Conservation (phyloP, 305 asterid genomes). For the Solanum hybrid region DNA sequence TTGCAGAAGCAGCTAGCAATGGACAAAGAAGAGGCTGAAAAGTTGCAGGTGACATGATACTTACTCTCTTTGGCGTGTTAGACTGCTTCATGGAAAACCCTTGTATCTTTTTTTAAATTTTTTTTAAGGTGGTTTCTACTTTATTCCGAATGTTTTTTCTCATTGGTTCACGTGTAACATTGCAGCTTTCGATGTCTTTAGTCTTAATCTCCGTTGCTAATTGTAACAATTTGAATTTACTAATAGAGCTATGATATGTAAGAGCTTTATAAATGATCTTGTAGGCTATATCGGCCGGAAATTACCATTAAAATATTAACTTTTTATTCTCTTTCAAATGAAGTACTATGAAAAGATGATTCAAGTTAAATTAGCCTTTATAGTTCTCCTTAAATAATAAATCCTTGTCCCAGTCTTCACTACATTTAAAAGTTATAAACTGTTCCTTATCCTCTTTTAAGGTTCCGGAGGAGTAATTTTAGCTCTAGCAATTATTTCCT, state of each 20-base stretch:
- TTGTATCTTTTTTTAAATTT: background rate
- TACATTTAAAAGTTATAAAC: background rate
- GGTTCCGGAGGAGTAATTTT: background rate
- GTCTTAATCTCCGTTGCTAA: background rate
- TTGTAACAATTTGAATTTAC: background rate
- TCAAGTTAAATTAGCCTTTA: background rate
- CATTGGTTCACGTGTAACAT: background rate
- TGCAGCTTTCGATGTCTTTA: background rate
- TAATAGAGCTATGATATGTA: background rate
- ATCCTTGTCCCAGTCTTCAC: background rate
- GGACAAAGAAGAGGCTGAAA: slow-evolving; percentile 85
- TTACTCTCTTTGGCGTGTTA: background rate
- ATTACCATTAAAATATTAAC: background rate
- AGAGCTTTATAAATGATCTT: background rate
- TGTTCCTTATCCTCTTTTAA: background rate
- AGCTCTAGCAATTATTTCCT: background rate
- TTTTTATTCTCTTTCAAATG: background rate
- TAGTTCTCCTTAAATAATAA: background rate
- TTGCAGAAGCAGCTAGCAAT: slow-evolving; percentile 79
- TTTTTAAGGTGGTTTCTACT: background rate
- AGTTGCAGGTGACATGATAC: slow-evolving; percentile 54
- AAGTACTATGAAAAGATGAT: background rate
- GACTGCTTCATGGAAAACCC: background rate
- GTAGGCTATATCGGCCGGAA: background rate
- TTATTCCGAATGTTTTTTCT: background rate